Conservation (phyloP, 495 filamentous ascomycete species). For the Astrothelium subdiscretum region DNA sequence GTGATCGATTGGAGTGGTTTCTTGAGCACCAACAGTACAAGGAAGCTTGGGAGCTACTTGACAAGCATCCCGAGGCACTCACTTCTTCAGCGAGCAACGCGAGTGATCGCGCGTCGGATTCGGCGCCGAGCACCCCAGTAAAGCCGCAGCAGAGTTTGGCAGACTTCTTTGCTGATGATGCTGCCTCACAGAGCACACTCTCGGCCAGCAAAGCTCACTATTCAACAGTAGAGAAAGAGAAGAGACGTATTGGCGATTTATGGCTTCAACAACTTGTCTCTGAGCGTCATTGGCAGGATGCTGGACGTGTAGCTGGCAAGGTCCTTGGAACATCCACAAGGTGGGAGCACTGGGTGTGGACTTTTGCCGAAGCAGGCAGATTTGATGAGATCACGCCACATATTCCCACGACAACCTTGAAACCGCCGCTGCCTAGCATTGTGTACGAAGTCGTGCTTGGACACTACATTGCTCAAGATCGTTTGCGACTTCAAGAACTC, state of each 20-base stretch:
- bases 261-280: conserved; percentile 80
- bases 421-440: conserved; percentile 66
- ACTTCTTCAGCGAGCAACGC: conserved; percentile 19
- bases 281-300: conserved; percentile 59
- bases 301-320: conserved; percentile 65
- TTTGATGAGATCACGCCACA: conserved; percentile 80
- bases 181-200: conserved; percentile 37
- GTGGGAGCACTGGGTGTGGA: conserved; percentile 94
- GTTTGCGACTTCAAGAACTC: conserved; percentile 58
- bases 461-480: conserved; percentile 68
- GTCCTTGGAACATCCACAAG: conserved; percentile 64
- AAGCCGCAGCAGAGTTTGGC: conserved; percentile 44
- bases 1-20: conserved; percentile 78
- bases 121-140: conserved; percentile 37
- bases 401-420: conserved; percentile 62
- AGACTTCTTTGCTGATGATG: conserved; percentile 67
- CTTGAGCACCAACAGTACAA: conserved; percentile 66
- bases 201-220: conserved; percentile 30
- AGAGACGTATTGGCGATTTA: conserved; percentile 78
- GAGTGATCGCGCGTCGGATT: conserved; percentile 18
- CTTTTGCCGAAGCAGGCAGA: conserved; percentile 70
- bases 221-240: conserved; percentile 73
- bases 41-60: conserved; percentile 76
- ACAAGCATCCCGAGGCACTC: conserved; percentile 69
- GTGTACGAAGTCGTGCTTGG: conserved; percentile 79